phyloP scores from a whole-genome alignment of 257 asterid species.

The Ajuga chamaepitys region DNA sequence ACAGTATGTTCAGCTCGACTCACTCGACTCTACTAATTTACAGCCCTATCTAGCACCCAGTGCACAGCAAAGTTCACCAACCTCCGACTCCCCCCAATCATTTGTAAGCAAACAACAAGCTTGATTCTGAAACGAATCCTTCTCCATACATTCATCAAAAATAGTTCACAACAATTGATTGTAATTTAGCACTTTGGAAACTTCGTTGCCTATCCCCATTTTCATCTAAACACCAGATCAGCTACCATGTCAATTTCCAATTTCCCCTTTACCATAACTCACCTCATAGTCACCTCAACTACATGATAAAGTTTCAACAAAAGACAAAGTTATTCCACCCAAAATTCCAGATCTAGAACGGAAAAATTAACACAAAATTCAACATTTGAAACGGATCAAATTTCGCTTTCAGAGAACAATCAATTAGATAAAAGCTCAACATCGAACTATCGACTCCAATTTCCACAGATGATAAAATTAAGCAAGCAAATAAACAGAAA shows the following conservation, averaged over 20 bases:
- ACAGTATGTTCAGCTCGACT: too few species aligned
- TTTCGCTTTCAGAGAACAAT: background rate
- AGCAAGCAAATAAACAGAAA: background rate
- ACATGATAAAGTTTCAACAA: background rate
- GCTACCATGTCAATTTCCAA: background rate
- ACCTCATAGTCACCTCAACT: background rate
- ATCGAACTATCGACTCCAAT: background rate
- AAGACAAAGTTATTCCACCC: background rate
- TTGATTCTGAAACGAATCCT: background rate
- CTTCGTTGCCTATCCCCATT: background rate
- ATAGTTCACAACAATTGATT: background rate
- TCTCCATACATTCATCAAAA: background rate
- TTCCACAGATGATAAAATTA: background rate
- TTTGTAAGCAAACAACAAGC: background rate
- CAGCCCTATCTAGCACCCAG: background rate
- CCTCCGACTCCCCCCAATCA: background rate
- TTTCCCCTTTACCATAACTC: background rate
- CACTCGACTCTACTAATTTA: too few species aligned
- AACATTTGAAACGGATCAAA: background rate
- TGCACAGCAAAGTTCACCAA: background rate
- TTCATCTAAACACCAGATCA: background rate
- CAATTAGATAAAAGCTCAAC: background rate
- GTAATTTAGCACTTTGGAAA: background rate
- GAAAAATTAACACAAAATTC: background rate
- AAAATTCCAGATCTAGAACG: slow-evolving; percentile 7